Evolutionary conservation across 345 rosid species (phyloP), one percentile per base, ranked within the genome.

Genomic region (Salix suchowensis): DNA sequence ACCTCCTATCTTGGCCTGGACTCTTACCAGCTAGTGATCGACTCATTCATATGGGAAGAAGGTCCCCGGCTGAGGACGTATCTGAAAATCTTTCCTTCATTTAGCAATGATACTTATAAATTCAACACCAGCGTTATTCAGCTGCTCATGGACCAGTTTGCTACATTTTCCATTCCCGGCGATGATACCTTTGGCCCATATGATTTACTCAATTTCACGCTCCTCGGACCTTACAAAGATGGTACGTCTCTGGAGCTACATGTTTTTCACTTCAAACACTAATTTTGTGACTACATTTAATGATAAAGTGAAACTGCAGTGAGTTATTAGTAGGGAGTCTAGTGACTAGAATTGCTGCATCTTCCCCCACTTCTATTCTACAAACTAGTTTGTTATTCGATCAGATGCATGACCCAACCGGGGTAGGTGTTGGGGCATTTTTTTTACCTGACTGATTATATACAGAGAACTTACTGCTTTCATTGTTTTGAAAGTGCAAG

Each of bases 101-200:
- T 70, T 28, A 72, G 0, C 34, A 67, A 46, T 4, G 32, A 44
- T 12, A 71, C 73, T 14, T 24, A 2, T 52, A 23, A 1, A 26
- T 88, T 91, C 75, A 88, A 78, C 73, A 23, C 3, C 7, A 84
- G 72, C 15, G 89, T 80, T 80, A 50, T 86, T 55, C 79, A 66
- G 11, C 74, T 81, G 11, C 48, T 91, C 70, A 70, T 32, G 26
- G 71, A 76, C 73, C n/a, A 60, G 73, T 67, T 88, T 67, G 86
- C 88, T 58, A 83, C 81, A 26, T 88, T 82, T 60, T 0, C 44
- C 2, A 67, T 88, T 6, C 26, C 26, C 19, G 2, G 64, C 3
- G 75, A 4, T 70, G 90, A 86, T 73, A 52, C 44, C 19, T 87
- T 80, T 76, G 90, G 91, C 40, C 91, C 94, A 0, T 88, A 90